Conservation (phyloP, 73 alveolate species). For the Paraurostyla sp. region DNA sequence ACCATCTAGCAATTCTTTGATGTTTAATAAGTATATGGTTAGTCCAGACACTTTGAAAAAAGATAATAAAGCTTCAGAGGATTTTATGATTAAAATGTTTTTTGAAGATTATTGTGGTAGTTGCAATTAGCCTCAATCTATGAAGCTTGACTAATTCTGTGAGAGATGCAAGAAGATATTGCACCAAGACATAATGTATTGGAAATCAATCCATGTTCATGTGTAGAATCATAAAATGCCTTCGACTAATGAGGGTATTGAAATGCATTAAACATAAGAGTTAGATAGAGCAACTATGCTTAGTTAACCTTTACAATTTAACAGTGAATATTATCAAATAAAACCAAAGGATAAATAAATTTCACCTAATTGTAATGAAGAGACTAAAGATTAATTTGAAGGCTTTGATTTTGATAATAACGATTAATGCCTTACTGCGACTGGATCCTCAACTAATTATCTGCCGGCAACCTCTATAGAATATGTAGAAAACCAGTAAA, state of each 20-base stretch:
- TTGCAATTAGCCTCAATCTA: constrained; percentile 46
- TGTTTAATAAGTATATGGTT: constrained; percentile 15
- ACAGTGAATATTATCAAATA: constrained; percentile 18
- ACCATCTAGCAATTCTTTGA: constrained; percentile 32
- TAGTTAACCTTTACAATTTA: neutral
- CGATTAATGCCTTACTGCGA: neutral
- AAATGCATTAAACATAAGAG: constrained; percentile 11
- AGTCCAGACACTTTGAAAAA: constrained; percentile 59
- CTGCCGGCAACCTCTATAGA: neutral
- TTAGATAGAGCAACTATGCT: constrained; percentile 8
- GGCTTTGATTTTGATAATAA: constrained; percentile 46
- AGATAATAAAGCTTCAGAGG: constrained; percentile 24
- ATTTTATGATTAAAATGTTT: constrained; percentile 27
- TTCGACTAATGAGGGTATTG: neutral
- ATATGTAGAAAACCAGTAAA: neutral
- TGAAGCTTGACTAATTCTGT: constrained; percentile 61
- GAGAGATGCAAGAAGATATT: constrained; percentile 51
- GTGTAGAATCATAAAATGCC: constrained; percentile 12
- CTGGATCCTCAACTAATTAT: neutral
- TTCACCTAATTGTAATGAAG: neutral
- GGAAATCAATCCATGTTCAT: constrained; percentile 13
- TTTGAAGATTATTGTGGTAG: constrained; percentile 56
- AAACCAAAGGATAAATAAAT: neutral
- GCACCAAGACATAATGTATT: constrained; percentile 3
- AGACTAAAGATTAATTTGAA: constrained; percentile 2